Base-by-base conservation (phyloP, 2,329 filamentous ascomycete genomes). In the Biscogniauxia marginata region DNA sequence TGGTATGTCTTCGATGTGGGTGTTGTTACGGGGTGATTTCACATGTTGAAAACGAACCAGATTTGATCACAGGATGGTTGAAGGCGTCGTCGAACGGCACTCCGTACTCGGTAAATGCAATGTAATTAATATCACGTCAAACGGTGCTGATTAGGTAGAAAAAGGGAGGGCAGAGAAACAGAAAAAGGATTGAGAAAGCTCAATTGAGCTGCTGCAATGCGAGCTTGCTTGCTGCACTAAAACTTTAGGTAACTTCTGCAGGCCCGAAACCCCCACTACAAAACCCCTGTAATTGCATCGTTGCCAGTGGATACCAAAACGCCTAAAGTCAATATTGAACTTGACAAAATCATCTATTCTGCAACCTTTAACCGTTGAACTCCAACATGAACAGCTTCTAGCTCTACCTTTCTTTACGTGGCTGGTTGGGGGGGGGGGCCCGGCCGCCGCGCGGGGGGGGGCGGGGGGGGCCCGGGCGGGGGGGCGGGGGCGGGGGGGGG, bases 241-340 rank as follows among this genome's bases (percentile, higher is more conserved):
- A 45, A 46, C 30, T 34, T 8, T 39, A 39, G 30, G 30, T 39
- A 39, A 4, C 30, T 39, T 39, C n/a, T 46, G 5, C 25, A 46
- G 19, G 45, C 18, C n/a, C 16, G 16, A 46, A 30, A 30, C 48
- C 47, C 24, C 34, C 4, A 52, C 46, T 49, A 47, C 45, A 7
- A 43, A 49, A 50, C 25, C 24, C 46, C 56, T 56, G 52, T 53
- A 52, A 9, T 20, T 57, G 57, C 58, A 60, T 58, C 50, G 66
- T 68, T 69, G 66, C 67, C 52, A 62, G 59, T 67, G 67, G 67
- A 65, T 61, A 69, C 66, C 63, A 58, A 54, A 54, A 46, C 43
- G 16, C 34, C 30, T 22, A 62, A 67, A 67, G 66, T 70, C 66
- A 70, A 70, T 65, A 70, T 63, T 65, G 58, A 52, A 60, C 46